phyloP scores from a whole-genome alignment of 331 rosid species.

The Telfairia occidentalis region DNA sequence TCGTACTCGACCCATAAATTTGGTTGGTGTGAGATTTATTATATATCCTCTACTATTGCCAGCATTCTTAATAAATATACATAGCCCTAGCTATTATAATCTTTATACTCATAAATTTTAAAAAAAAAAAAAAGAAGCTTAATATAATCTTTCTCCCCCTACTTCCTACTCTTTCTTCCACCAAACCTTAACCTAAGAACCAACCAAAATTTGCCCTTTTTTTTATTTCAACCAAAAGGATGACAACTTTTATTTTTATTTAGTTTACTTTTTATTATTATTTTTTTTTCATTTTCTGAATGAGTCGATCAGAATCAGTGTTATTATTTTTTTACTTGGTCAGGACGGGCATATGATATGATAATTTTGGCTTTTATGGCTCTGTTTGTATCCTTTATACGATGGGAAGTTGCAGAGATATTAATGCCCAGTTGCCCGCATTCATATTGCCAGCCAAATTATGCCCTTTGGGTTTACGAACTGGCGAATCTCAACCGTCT shows the following conservation, averaged over 20 bases:
- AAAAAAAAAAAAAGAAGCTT: too few relatives aligned
- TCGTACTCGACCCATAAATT: not conserved
- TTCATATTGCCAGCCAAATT: not conserved
- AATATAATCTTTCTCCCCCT: not conserved
- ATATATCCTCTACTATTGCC: not conserved
- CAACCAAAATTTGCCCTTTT: not conserved
- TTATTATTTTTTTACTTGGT: not conserved
- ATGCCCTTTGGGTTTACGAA: not conserved
- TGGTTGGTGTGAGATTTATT: slow-evolving; percentile 4
- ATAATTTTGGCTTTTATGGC: not conserved
- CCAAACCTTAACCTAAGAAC: not conserved
- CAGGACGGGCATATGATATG: not conserved
- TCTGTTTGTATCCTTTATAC: not conserved
- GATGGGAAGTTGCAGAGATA: not conserved
- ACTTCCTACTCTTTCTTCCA: not conserved
- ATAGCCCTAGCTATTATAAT: not conserved
- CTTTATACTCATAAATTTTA: too few relatives aligned
- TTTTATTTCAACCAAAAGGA: not conserved
- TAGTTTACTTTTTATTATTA: too few relatives aligned
- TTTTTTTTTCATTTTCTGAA: not conserved
- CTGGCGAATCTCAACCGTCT: not conserved
- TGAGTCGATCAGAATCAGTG: not conserved
- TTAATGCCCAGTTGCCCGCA: not conserved
- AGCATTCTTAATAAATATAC: not conserved
- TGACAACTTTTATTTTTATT: not conserved